Conservation (phyloP, 208 protist species). For the Balamuthia mandrillaris region DNA sequence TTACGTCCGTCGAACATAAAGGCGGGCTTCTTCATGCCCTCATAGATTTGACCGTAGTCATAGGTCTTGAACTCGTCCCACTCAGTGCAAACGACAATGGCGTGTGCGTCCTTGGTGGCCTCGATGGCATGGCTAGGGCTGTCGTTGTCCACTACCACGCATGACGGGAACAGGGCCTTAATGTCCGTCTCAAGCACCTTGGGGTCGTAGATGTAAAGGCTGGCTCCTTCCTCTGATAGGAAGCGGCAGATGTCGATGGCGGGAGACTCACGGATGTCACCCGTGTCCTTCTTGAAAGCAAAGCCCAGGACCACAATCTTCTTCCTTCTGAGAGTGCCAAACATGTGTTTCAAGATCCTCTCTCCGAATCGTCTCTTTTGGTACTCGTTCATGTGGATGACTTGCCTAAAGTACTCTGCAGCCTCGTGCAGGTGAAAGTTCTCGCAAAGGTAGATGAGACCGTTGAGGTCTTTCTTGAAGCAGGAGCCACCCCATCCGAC, state of each 20-base stretch:
- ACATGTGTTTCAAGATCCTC: conserved; percentile 81
- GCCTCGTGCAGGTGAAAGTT: conserved; percentile 83
- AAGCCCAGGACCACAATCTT: conserved; percentile 90
- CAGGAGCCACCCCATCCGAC: conserved; percentile 90
- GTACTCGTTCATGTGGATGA: conserved; percentile 93
- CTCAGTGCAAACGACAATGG: conserved; percentile 92
- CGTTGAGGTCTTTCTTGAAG: conserved; percentile 97
- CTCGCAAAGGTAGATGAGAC: conserved; percentile 92
- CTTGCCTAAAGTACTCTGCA: conserved; percentile 89
- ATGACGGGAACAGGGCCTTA: conserved; percentile 37
- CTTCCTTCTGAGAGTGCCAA: conserved; percentile 88
- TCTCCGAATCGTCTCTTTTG: conserved; percentile 88
- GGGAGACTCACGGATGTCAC: conserved; percentile 89
- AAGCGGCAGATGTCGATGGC: conserved; percentile 82
- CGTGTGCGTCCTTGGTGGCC: conserved; percentile 77
- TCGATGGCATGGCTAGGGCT: conserved; percentile 74
- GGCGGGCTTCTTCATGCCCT: conserved; percentile 87
- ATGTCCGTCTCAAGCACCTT: conserved; percentile 76
- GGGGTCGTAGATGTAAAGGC: conserved; percentile 92
- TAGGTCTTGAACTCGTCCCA: conserved; percentile 91
- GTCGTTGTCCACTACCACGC: neutral
- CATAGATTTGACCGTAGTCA: conserved; percentile 70
- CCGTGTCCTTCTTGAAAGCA: conserved; percentile 93
- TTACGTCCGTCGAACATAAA: conserved; percentile 92
- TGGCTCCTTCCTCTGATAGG: conserved; percentile 85